phyloP scores from a whole-genome alignment of 768 basidiomycete genomes.

The Pisolithus microcarpus region DNA sequence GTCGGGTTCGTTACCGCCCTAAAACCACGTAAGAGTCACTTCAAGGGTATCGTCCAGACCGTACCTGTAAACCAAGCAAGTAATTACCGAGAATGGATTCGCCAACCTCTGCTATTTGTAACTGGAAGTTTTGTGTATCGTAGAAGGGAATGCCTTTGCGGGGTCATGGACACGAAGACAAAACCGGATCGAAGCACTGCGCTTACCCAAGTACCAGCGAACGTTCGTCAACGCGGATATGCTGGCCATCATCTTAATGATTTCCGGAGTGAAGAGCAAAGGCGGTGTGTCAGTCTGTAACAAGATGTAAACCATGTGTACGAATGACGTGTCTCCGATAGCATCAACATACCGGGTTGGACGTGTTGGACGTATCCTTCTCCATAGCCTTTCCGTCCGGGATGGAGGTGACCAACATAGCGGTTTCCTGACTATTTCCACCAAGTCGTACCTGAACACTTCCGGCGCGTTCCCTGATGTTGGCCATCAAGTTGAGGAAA shows the following conservation, averaged over 20 bases:
- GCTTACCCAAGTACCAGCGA: constrained; percentile 57
- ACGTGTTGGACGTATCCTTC: constrained; percentile 34
- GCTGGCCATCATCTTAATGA: constrained; percentile 60
- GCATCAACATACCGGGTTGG: constrained; percentile 33
- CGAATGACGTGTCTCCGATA: not conserved
- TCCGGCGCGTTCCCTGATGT: constrained; percentile 60
- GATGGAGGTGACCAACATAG: constrained; percentile 41
- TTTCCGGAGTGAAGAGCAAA: constrained; percentile 53
- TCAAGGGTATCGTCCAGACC: not conserved
- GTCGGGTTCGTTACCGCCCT: constrained; percentile 77
- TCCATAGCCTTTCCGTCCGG: constrained; percentile 41
- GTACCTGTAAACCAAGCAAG: constrained; percentile 47
- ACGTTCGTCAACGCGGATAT: constrained; percentile 52
- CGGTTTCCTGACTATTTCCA: constrained; percentile 75
- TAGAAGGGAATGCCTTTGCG: constrained; percentile 54
- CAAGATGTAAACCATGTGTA: not conserved
- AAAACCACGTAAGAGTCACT: constrained; percentile 12
- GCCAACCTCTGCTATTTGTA: constrained; percentile 50
- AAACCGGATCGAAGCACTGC: not conserved
- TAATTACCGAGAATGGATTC: constrained; percentile 57
- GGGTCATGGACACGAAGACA: constrained; percentile 14
- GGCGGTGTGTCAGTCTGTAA: constrained; percentile 60
- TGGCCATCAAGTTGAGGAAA: constrained; percentile 75
- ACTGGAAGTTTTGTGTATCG: constrained; percentile 45
- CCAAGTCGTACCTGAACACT: constrained; percentile 62